Evolutionary conservation across 2,329 filamentous ascomycete species (phyloP).

Genomic region (Trichoderma cornu-damae): DNA sequence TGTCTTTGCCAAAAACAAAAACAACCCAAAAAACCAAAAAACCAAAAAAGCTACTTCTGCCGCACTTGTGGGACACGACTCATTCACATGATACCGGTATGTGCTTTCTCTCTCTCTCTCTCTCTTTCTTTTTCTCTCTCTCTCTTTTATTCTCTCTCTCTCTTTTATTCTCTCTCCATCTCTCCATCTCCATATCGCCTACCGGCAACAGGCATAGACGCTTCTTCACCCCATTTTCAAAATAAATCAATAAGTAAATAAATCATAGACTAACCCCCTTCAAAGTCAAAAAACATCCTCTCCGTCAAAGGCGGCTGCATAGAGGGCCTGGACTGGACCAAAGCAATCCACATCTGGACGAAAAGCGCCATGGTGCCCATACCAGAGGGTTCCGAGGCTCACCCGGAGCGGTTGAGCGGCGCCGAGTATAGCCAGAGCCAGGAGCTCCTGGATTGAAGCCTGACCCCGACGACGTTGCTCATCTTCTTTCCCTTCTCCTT

Average conservation of each 20-base stretch:
- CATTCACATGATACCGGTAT: conserved; percentile 55
- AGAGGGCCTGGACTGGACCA: conserved; percentile 55
- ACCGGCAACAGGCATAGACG: too few relatives aligned
- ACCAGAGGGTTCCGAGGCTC: conserved; percentile 56
- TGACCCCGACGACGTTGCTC: conserved; percentile 30
- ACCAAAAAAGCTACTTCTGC: conserved; percentile 65
- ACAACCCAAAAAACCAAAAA: too few relatives aligned
- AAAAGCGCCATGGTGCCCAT: conserved; percentile 64
- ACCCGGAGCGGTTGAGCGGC: conserved; percentile 47
- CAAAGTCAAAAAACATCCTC: conserved; percentile 52
- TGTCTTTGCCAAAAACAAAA: too few relatives aligned
- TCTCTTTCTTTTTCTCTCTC: too few relatives aligned
- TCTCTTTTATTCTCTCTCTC: too few relatives aligned
- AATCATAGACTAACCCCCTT: conserved; percentile 15
- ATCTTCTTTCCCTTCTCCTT: background rate
- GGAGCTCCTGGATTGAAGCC: conserved; percentile 40
- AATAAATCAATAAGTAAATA: too few relatives aligned
- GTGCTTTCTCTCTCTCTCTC: conserved; percentile 26
- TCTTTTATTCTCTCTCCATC: too few relatives aligned
- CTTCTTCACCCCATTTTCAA: too few relatives aligned
- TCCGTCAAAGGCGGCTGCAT: conserved; percentile 65
- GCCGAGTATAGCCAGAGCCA: conserved; percentile 42
- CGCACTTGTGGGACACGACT: conserved; percentile 60
- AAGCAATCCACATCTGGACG: conserved; percentile 63
- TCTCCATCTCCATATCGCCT: background rate